Percentiles rank a stretch among this genome's conserved stretches.
phyloP scores from a whole-genome alignment of 116 monocot genomes.

The Zostera marina region DNA sequence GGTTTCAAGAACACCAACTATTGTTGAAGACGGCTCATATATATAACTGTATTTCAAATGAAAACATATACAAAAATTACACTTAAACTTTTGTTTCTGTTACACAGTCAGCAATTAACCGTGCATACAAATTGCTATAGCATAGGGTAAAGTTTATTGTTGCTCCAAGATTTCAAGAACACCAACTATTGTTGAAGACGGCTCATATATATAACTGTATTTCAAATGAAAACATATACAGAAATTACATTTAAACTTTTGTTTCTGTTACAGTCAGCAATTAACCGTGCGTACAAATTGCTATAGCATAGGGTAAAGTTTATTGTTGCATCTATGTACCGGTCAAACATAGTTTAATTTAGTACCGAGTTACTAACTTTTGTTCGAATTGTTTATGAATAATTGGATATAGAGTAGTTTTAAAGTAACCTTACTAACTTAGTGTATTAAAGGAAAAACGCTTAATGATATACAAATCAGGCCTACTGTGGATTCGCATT shows the following conservation, averaged over 20 bases:
- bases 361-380: too few species aligned
- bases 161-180: conserved; percentile 54
- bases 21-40: conserved; percentile 64
- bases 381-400: too few species aligned
- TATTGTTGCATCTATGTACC: too few species aligned
- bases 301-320: background rate
- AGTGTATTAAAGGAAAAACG: too few species aligned
- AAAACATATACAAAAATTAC: background rate
- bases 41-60: conserved; percentile 39
- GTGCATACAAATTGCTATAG: background rate
- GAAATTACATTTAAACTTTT: background rate
- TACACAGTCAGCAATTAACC: background rate
- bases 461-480: too few species aligned
- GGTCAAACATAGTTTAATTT: too few species aligned
- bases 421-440: too few species aligned
- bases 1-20: conserved; percentile 32
- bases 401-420: too few species aligned
- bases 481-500: too few species aligned
- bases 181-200: conserved; percentile 39
- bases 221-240: conserved; percentile 1
- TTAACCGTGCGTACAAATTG: background rate
- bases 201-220: conserved; percentile 76
- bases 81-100: background rate
- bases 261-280: background rate
- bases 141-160: too few species aligned